A percentile compares a stretch with the other conserved stretches of the same genome.
Evolutionary conservation across 305 asterid species (phyloP).

Genomic region (Fraxinus nigra): DNA sequence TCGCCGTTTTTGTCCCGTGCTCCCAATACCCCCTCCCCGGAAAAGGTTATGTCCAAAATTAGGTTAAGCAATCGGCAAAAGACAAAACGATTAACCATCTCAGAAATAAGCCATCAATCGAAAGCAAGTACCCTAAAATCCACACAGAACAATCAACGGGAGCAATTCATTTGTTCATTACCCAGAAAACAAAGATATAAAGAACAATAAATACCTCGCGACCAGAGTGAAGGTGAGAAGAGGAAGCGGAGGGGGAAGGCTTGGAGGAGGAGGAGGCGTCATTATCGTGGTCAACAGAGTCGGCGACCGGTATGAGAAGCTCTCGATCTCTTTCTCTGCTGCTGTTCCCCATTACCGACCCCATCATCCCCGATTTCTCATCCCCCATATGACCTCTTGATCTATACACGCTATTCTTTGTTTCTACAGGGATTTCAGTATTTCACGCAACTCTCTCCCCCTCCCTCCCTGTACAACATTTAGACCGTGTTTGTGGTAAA

Average conservation of each 20-base stretch:
- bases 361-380: slow-evolving; percentile 52
- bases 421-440: neutral
- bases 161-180: neutral
- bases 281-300: slow-evolving; percentile 48
- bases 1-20: neutral
- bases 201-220: slow-evolving; percentile 51
- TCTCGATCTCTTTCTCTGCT: slow-evolving; percentile 81
- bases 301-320: slow-evolving; percentile 78
- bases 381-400: slow-evolving; percentile 43
- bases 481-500: neutral
- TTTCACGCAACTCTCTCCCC: neutral
- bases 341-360: slow-evolving; percentile 37
- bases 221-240: slow-evolving; percentile 68
- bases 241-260: slow-evolving; percentile 53
- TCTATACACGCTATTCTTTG: slow-evolving; percentile 26
- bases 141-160: neutral
- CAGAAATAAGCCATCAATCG: neutral
- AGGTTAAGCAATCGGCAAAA: neutral
- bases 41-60: neutral
- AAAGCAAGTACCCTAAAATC: neutral
- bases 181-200: neutral
- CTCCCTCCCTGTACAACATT: neutral
- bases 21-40: neutral
- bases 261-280: slow-evolving; percentile 38
- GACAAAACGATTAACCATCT: neutral